These are phyloP conservation scores for Salix koriyanagi DNA, from an alignment of 345 rosid species.

Conservation along the genomic window DNA sequence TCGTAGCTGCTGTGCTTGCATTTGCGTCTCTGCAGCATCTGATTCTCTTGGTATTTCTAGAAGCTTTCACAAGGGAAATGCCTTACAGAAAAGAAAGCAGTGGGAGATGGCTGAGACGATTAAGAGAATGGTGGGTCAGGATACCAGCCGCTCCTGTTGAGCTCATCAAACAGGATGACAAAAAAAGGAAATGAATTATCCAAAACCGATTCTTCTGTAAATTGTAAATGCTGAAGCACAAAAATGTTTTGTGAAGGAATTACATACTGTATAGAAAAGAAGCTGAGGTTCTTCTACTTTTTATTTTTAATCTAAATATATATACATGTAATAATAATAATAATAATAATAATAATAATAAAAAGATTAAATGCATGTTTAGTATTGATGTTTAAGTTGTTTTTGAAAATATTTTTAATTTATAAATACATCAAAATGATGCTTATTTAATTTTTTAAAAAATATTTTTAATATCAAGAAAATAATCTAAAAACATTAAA, in stretches of 20 bases:
- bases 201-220: conserved; percentile 11
- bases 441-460: too few relatives aligned
- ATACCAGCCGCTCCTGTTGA: conserved; percentile 89
- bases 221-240: conserved; percentile 2
- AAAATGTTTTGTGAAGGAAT: not conserved
- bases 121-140: conserved; percentile 90
- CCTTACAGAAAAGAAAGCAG: conserved; percentile 74
- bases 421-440: too few relatives aligned
- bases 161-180: conserved; percentile 52
- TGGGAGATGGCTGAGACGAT: conserved; percentile 53
- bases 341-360: too few relatives aligned
- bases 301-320: too few relatives aligned
- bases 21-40: conserved; percentile 57
- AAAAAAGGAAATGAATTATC: conserved; percentile 52
- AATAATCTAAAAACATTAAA: too few relatives aligned
- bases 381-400: too few relatives aligned
- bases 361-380: too few relatives aligned
- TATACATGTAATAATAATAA: too few relatives aligned
- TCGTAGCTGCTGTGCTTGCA: conserved; percentile 45
- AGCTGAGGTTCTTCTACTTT: not conserved
- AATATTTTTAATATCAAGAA: too few relatives aligned
- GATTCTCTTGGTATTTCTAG: conserved; percentile 49
- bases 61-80: conserved; percentile 74
- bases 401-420: too few relatives aligned
- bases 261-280: not conserved